A percentile compares a stretch with the other conserved stretches of the same genome.
Evolutionary conservation across 805 yeast genomes (phyloP).

Genomic region (Ogataea trehalophila): DNA sequence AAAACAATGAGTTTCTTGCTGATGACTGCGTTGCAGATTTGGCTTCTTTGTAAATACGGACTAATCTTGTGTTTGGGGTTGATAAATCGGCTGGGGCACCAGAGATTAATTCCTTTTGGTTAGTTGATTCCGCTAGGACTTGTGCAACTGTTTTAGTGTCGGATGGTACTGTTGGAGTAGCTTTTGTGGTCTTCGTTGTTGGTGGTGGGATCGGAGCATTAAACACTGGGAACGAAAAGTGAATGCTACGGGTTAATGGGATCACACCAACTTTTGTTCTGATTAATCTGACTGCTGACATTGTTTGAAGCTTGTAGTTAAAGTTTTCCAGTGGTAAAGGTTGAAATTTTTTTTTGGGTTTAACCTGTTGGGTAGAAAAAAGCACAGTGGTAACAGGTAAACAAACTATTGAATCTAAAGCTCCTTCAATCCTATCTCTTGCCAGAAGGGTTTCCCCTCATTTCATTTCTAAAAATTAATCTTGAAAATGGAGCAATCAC

Average conservation of each 20-base stretch:
- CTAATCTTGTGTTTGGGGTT: conserved; percentile 49
- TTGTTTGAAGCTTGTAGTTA: not conserved
- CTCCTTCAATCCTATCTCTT: too few species aligned
- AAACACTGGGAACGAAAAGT: not conserved
- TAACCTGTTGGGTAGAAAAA: too few species aligned
- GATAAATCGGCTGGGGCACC: conserved; percentile 74
- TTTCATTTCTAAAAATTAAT: not conserved
- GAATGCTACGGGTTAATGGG: conserved; percentile 1
- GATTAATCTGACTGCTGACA: not conserved
- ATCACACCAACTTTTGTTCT: conserved; percentile 3
- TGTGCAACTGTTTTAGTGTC: not conserved
- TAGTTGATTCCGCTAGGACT: conserved; percentile 9
- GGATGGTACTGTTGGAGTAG: not conserved
- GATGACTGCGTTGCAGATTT: conserved; percentile 84
- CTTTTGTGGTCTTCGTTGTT: not conserved
- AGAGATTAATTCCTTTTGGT: conserved; percentile 52
- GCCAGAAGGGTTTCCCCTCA: not conserved
- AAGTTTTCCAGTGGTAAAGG: not conserved
- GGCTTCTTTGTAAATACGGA: conserved; percentile 70
- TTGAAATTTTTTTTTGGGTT: too few species aligned
- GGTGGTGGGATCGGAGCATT: not conserved
- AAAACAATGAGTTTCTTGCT: conserved; percentile 42
- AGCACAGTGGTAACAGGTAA: too few species aligned
- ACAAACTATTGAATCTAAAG: too few species aligned
- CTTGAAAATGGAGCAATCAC: not conserved